Evolutionary conservation across 257 asterid species (phyloP), one percentile per base, ranked within the genome.

Genomic region (Plectranthus barbatus): DNA sequence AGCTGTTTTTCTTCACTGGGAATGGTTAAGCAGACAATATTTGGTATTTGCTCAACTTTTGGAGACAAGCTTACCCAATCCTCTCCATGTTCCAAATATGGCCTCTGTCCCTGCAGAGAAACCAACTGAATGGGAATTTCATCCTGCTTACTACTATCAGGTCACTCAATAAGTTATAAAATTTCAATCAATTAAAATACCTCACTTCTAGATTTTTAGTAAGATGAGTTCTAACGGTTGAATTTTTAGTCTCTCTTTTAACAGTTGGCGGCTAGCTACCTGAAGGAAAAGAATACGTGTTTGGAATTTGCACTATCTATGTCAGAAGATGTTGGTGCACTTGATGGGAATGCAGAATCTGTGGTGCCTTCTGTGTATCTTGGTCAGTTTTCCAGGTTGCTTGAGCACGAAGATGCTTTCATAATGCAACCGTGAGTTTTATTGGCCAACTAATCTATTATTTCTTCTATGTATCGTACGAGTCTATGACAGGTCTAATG

Each of bases 1-100:
- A 64, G 91, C 79, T 71, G 73, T 56, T 71, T 93, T 83, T 77
- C 86, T 87, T 79, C 99, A 93, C 41, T 93, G 97, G 96, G 96
- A 90, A 73, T 93, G 99, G 99, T 79, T 93, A 76, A 87, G 97
- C 82, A 74, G 95, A 67, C 99, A 93, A 67, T 85, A 78, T 73
- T 73, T 93, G 72, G 95, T 79, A 66, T 85, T 93, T 80, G 95
- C 88, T 56, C 97, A 93, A 72, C 80, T 93, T 41, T 72, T 93
- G 79, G 99, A 93, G 75, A 85, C 95, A 8, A 87, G 97, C 83
- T 82, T 84, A 9, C 80, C 73, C 64, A 76, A 70, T 72, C 63
- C 56, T 66, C 75, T 71, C 45, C 77, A 75, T 49, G 74, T 74
- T 69, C 79, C 87, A n/a, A 67, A 73, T 54, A 66, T 66, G 70